Percentiles rank a stretch among this genome's conserved stretches.
These are phyloP conservation scores for Boletus bicolor DNA, from an alignment of 768 basidiomycete genomes.

Conservation along the genomic window DNA sequence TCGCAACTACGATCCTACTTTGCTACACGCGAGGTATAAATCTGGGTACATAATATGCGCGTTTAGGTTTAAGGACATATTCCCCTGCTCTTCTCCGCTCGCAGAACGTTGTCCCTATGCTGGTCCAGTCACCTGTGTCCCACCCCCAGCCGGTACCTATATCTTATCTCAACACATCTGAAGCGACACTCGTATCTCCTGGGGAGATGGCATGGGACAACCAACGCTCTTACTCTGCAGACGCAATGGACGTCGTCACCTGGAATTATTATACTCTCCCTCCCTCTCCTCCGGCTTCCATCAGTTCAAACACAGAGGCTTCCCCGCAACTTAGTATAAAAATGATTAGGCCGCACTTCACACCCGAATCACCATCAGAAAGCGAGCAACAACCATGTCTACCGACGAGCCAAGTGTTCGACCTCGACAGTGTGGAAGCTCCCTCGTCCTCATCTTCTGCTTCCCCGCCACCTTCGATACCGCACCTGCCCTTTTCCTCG, in stretches of 20 bases:
- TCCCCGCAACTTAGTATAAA: constrained; percentile 45
- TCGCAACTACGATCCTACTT: constrained; percentile 24
- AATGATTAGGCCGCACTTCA: constrained; percentile 51
- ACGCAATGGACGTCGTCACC: constrained; percentile 38
- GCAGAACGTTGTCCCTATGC: constrained; percentile 10
- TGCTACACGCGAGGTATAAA: constrained; percentile 33
- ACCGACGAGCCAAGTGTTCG: constrained; percentile 72
- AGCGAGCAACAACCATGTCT: constrained; percentile 53
- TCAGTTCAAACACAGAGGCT: constrained; percentile 41
- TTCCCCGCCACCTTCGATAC: constrained; percentile 30
- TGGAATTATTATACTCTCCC: constrained; percentile 49
- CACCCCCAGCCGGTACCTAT: constrained; percentile 40
- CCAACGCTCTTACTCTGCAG: constrained; percentile 35
- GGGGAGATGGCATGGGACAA: constrained; percentile 49
- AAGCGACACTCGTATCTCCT: constrained; percentile 54
- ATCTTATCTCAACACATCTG: constrained; percentile 56
- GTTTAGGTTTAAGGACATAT: constrained; percentile 20
- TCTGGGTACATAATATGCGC: constrained; percentile 22
- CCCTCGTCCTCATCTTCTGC: constrained; percentile 35
- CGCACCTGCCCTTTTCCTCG: constrained; percentile 35
- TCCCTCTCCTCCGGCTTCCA: constrained; percentile 48
- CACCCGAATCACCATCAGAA: constrained; percentile 42
- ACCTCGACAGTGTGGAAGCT: constrained; percentile 37
- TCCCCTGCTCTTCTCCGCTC: constrained; percentile 13
- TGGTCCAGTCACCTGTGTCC: constrained; percentile 14